phyloP scores from a whole-genome alignment of 306 rosid genomes.

The Dryas alaskensis region DNA sequence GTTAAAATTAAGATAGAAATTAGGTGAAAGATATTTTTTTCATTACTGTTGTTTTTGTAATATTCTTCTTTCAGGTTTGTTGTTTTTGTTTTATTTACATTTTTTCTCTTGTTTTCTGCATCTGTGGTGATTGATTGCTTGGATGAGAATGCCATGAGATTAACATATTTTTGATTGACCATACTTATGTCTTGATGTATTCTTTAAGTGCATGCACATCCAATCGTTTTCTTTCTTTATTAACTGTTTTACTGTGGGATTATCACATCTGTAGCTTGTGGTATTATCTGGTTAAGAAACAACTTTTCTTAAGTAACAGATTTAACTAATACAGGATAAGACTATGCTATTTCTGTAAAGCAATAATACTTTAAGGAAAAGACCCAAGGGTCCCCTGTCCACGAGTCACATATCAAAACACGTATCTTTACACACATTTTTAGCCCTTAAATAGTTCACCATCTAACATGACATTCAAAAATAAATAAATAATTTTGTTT shows the following conservation, averaged over 20 bases:
- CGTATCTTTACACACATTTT: too few relatives aligned
- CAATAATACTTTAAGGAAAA: neutral
- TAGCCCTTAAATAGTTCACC: too few relatives aligned
- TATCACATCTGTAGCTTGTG: neutral
- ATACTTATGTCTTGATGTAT: too few relatives aligned
- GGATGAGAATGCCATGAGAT: too few relatives aligned
- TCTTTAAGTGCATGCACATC: neutral
- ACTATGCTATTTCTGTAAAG: neutral
- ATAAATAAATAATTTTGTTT: too few relatives aligned
- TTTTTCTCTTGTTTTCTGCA: neutral
- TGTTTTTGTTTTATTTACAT: neutral
- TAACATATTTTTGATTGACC: too few relatives aligned
- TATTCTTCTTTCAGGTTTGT: too few relatives aligned
- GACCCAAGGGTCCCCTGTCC: too few relatives aligned
- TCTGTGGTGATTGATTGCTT: too few relatives aligned
- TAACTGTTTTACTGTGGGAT: neutral
- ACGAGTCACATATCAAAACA: too few relatives aligned
- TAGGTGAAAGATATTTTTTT: neutral
- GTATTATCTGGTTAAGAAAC: constrained; percentile 1
- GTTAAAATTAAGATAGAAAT: neutral
- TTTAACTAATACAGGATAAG: neutral
- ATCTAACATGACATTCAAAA: too few relatives aligned
- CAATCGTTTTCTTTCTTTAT: neutral
- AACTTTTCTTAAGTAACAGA: neutral
- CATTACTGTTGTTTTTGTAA: neutral